These are phyloP conservation scores for Aureobasidium lini DNA, from an alignment of 2,329 filamentous ascomycete genomes.

Conservation along the genomic window DNA sequence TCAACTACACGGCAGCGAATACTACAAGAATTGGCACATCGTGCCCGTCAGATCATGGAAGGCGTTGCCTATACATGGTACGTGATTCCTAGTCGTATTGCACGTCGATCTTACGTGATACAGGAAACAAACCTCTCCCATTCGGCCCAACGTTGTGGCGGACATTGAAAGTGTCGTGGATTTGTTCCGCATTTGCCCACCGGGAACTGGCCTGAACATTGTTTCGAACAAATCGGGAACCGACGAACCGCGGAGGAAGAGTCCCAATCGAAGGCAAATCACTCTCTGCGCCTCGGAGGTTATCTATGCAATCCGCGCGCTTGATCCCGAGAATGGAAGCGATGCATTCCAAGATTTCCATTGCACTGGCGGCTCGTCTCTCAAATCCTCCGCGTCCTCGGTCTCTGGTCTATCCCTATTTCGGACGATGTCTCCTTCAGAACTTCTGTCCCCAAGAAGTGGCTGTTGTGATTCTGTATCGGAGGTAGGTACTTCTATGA, in stretches of 20 bases:
- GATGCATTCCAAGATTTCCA: slow-evolving; percentile 20
- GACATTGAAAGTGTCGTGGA: slow-evolving; percentile 66
- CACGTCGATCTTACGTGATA: slow-evolving; percentile 20
- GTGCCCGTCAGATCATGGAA: slow-evolving; percentile 53
- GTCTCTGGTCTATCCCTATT: slow-evolving; percentile 45
- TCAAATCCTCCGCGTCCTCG: slow-evolving; percentile 42
- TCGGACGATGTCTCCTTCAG: slow-evolving; percentile 22
- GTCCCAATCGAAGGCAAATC: slow-evolving; percentile 6
- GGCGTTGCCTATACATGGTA: slow-evolving; percentile 66
- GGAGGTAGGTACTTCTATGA: not conserved
- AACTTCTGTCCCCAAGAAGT: not conserved
- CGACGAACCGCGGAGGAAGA: not conserved
- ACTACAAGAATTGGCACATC: slow-evolving; percentile 66
- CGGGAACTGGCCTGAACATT: not conserved
- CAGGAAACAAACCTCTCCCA: slow-evolving; percentile 54
- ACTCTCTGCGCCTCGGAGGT: slow-evolving; percentile 67
- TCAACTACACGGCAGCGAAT: slow-evolving; percentile 78
- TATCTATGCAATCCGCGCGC: slow-evolving; percentile 69
- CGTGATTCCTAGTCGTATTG: slow-evolving; percentile 24
- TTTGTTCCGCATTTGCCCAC: slow-evolving; percentile 43
- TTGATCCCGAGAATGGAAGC: slow-evolving; percentile 71
- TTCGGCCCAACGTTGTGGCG: slow-evolving; percentile 54
- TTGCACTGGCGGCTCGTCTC: slow-evolving; percentile 26
- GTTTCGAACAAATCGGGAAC: slow-evolving; percentile 21
- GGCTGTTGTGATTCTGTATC: not conserved